Evolutionary conservation across 805 yeast species (phyloP), one percentile per base, ranked within the genome.

Genomic region (Sugiyamaella lignohabitans): DNA sequence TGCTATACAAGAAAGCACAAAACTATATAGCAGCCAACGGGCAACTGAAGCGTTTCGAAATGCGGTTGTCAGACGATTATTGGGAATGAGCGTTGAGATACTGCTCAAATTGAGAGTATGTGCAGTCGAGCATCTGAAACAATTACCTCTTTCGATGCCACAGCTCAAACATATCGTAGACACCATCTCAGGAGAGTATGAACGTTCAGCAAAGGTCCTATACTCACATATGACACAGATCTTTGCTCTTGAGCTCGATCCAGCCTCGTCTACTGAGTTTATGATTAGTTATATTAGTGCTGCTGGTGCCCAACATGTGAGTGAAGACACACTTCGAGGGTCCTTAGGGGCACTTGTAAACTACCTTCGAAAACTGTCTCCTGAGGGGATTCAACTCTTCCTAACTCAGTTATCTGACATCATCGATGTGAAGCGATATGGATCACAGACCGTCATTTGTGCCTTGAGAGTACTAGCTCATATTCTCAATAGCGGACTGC

Each of bases 61-160:
- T 37, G 24, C 20, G 2, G 16, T 49, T 1, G 37, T 51, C 1
- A 53, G 71, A 1, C 29, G 46, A 4, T 37, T 83, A 19, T 52
- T 83, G 23, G 61, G 91, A 35, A 60, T 87, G 19, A 61, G 81
- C 0, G 79, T 80, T 1, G 95, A 87, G 58, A 70, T 79, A 2
- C 75, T 82, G 47, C 84, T 76, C 48, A 74, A 68, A 43, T 59
- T 83, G 3, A 65, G 87, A 42, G 20, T 55, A 0, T 58, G 58
- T 5, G 67, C 88, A 0, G 57, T 74, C 5, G 45, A 38, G 5
- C 27, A 10, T 21, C 30, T 71, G 2, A 52, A 56, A 18, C 16
- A 8, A 41, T 8, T 35, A 6, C 20, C 38, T 6, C 16, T 38
- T 11, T 11, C 41, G 6, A 6, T 21, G 14, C 30, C 8, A 11